Conservation (phyloP, 768 basidiomycete genomes). For the Dacryopinax spathularia region DNA sequence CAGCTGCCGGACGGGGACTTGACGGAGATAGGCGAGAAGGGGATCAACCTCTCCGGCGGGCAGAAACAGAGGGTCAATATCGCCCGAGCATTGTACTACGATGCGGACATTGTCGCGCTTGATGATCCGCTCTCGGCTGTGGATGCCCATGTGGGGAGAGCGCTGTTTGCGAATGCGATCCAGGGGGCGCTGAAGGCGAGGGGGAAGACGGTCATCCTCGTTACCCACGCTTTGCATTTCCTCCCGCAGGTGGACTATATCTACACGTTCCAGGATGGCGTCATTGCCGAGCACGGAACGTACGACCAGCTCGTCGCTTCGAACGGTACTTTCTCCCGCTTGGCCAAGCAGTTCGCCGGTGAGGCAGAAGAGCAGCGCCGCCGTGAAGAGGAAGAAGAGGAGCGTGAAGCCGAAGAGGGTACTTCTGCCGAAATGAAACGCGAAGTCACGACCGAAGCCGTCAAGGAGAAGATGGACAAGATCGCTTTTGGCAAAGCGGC, state of each 20-base stretch:
- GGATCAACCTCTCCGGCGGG: constrained; percentile 46
- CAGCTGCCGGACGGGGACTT: constrained; percentile 55
- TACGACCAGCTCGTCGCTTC: constrained; percentile 37
- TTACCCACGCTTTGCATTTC: constrained; percentile 45
- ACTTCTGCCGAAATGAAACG: constrained; percentile 15
- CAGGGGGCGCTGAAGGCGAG: constrained; percentile 30
- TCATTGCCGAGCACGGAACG: constrained; percentile 37
- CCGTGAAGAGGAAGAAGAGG: constrained; percentile 23
- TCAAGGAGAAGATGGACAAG: constrained; percentile 27
- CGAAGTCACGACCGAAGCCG: constrained; percentile 21
- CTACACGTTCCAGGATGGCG: constrained; percentile 33
- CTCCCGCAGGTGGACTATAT: constrained; percentile 39
- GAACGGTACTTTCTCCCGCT: constrained; percentile 41
- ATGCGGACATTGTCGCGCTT: constrained; percentile 46
- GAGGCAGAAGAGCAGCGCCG: constrained; percentile 17
- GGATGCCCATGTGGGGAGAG: constrained; percentile 60
- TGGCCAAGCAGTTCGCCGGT: constrained; percentile 51
- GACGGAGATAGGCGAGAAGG: constrained; percentile 66
- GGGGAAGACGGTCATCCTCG: constrained; percentile 41
- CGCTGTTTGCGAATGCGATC: constrained; percentile 55
- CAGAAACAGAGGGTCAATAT: constrained; percentile 58
- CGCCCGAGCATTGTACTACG: constrained; percentile 51
- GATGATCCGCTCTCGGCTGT: constrained; percentile 53
- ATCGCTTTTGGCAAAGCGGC: constrained; percentile 25
- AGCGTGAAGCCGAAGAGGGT: constrained; percentile 12